A percentile compares a stretch with the other conserved stretches of the same genome.
Evolutionary conservation across 495 filamentous ascomycete species (phyloP).

Genomic region (Penicillium cinerascens): DNA sequence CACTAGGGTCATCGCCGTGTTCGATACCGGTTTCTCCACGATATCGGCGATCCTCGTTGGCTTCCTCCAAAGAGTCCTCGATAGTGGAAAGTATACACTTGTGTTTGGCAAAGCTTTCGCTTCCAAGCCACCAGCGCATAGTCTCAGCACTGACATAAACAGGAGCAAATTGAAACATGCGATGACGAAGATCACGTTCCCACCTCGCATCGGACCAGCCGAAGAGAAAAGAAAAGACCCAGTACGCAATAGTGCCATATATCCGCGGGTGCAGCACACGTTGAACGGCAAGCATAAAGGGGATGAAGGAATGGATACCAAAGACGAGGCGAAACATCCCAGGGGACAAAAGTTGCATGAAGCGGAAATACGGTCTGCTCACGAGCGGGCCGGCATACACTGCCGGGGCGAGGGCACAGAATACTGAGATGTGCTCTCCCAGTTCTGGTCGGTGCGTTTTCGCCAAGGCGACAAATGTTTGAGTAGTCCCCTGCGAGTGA

Average conservation of each 20-base stretch:
- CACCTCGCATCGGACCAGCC: slow-evolving; percentile 83
- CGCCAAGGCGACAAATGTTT: slow-evolving; percentile 84
- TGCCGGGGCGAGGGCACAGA: slow-evolving; percentile 89
- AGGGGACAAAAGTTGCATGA: slow-evolving; percentile 79
- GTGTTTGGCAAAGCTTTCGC: slow-evolving; percentile 86
- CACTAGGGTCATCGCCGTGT: slow-evolving; percentile 17
- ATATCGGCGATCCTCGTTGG: slow-evolving; percentile 49
- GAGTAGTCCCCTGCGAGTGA: slow-evolving; percentile 90
- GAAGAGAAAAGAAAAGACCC: slow-evolving; percentile 87
- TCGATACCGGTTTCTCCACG: slow-evolving; percentile 5
- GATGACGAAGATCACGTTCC: slow-evolving; percentile 74
- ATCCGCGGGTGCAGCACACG: slow-evolving; percentile 55
- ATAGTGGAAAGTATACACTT: slow-evolving; percentile 83
- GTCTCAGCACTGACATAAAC: slow-evolving; percentile 87
- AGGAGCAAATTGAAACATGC: slow-evolving; percentile 89
- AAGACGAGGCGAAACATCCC: slow-evolving; percentile 77
- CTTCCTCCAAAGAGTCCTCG: slow-evolving; percentile 62
- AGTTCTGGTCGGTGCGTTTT: slow-evolving; percentile 91
- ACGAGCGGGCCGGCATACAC: slow-evolving; percentile 88
- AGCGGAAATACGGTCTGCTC: slow-evolving; percentile 84
- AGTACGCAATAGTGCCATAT: slow-evolving; percentile 86
- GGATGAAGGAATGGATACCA: slow-evolving; percentile 93
- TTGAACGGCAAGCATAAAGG: slow-evolving; percentile 89
- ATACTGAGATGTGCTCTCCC: slow-evolving; percentile 79
- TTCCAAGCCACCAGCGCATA: slow-evolving; percentile 95